Conservation (phyloP, 2,329 filamentous ascomycete genomes). For the Botrytis elliptica region DNA sequence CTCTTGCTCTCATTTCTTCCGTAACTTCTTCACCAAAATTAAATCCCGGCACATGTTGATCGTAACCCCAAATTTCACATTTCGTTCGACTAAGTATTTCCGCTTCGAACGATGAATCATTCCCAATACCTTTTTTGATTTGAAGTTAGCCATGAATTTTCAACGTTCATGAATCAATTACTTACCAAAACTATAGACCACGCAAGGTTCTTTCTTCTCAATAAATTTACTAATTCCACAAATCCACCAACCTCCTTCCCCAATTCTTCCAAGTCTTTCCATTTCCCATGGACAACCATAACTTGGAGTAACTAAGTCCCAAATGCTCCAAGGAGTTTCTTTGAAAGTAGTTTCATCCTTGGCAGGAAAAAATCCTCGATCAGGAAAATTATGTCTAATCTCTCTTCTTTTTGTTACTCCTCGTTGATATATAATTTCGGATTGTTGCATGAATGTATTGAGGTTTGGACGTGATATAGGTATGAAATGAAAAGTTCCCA, state of each 20-base stretch:
- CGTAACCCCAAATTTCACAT: conserved; percentile 44
- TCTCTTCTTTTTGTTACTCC: conserved; percentile 4
- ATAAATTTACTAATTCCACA: conserved; percentile 44
- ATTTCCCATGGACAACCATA: conserved; percentile 45
- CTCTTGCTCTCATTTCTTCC: conserved; percentile 26
- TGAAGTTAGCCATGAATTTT: background rate
- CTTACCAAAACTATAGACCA: conserved; percentile 21
- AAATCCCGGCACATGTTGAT: conserved; percentile 36
- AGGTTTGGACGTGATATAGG: conserved; percentile 18
- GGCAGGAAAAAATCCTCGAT: conserved; percentile 29
- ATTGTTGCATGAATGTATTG: conserved; percentile 9
- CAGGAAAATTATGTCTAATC: background rate
- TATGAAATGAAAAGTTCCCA: conserved; percentile 14
- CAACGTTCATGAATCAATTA: background rate
- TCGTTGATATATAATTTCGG: conserved; percentile 9
- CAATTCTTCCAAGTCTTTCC: conserved; percentile 42
- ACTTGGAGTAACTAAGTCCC: conserved; percentile 44
- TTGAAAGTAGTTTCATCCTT: conserved; percentile 28
- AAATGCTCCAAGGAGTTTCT: conserved; percentile 41
- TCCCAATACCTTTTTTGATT: conserved; percentile 4
- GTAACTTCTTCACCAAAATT: conserved; percentile 39
- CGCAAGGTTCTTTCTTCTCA: conserved; percentile 22
- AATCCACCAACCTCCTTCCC: conserved; percentile 46
- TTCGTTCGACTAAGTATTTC: conserved; percentile 43
- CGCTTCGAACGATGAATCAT: conserved; percentile 35